These are phyloP conservation scores for Neoboletus magnificus DNA, from an alignment of 768 basidiomycete genomes.

Conservation along the genomic window DNA sequence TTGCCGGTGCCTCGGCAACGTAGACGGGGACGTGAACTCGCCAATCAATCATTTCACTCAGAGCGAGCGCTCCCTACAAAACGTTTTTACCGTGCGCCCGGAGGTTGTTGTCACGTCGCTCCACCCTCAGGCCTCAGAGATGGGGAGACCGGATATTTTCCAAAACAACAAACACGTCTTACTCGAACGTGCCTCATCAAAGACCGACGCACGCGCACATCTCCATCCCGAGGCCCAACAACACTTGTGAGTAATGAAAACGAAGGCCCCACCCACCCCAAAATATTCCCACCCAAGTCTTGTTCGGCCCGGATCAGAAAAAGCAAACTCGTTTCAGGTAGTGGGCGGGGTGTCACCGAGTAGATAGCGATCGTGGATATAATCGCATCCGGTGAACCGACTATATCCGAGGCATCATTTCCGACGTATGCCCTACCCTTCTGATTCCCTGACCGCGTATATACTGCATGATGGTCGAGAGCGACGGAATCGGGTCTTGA, in stretches of 20 bases:
- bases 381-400: not conserved
- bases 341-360: not conserved
- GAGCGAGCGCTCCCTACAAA: no score
- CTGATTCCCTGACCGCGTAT: no score
- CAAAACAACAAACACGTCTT: no score
- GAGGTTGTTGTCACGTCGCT: no score
- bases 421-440: no score
- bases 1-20: not conserved
- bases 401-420: not conserved
- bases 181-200: not conserved
- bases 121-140: no score
- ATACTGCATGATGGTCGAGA: no score
- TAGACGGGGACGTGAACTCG: no score
- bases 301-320: not conserved
- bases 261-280: not conserved
- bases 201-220: not conserved
- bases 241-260: no score
- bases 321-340: not conserved
- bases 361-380: constrained; percentile 1
- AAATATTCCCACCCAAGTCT: not conserved
- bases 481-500: not conserved
- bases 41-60: no score
- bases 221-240: not conserved
- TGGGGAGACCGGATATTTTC: no score
- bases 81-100: no score